Percentiles rank a stretch among this genome's conserved stretches.
These are phyloP conservation scores for Circinella umbellata DNA, from an alignment of 371 early-diverging fungal genomes.

Conservation along the genomic window DNA sequence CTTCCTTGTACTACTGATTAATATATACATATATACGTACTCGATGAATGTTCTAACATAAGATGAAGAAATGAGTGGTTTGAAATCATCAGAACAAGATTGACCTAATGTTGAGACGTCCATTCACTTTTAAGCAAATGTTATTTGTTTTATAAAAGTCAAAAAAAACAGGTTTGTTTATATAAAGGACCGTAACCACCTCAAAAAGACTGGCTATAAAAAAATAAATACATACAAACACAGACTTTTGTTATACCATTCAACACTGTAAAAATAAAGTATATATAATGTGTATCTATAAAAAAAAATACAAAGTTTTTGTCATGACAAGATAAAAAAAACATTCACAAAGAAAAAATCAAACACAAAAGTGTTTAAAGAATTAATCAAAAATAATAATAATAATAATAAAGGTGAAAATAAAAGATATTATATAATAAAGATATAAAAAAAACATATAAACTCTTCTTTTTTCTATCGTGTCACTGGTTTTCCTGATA, in stretches of 20 bases:
- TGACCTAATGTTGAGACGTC: neutral
- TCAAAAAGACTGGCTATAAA: too few relatives aligned
- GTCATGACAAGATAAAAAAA: too few relatives aligned
- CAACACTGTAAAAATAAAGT: too few relatives aligned
- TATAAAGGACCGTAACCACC: too few relatives aligned
- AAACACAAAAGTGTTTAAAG: too few relatives aligned
- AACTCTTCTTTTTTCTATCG: neutral
- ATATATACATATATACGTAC: neutral
- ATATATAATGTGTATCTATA: too few relatives aligned
- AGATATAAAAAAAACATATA: neutral
- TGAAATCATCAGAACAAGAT: neutral
- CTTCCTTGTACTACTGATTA: neutral
- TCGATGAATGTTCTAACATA: neutral
- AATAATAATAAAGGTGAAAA: neutral
- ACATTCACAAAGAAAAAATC: too few relatives aligned
- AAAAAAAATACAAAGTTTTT: too few relatives aligned
- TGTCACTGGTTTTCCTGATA: slow-evolving; percentile 13
- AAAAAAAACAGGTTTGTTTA: neutral
- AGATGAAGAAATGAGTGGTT: neutral
- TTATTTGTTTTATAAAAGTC: neutral
- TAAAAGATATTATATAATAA: neutral
- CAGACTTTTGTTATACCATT: too few relatives aligned
- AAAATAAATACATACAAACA: too few relatives aligned
- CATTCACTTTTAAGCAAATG: neutral
- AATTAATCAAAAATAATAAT: too few relatives aligned